Evolutionary conservation across 2,329 filamentous ascomycete species (phyloP).

Genomic region (Trichoderma semiorbis): DNA sequence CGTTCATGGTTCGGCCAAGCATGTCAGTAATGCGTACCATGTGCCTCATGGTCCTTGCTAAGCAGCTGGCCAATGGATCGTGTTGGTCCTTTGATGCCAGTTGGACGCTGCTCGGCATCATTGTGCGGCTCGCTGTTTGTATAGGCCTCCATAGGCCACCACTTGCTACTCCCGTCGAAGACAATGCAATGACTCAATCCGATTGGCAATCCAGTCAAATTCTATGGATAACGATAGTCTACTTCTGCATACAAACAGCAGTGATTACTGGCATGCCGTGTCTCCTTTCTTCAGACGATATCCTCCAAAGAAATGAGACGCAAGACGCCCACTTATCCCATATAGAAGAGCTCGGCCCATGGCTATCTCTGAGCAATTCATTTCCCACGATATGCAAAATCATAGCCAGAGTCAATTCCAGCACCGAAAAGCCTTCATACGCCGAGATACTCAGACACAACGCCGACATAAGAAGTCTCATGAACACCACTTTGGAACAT

Average conservation of each 20-base stretch:
- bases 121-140: not conserved
- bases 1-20: slow-evolving; percentile 20
- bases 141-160: slow-evolving; percentile 3
- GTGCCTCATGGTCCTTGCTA: slow-evolving; percentile 20
- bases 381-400: slow-evolving; percentile 4
- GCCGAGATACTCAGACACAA: not conserved
- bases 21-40: slow-evolving; percentile 17
- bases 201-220: not conserved
- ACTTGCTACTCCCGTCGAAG: not conserved
- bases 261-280: not conserved
- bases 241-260: slow-evolving; percentile 6
- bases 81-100: slow-evolving; percentile 4
- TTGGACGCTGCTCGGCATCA: not conserved
- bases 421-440: not conserved
- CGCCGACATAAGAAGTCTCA: not conserved
- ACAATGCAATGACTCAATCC: not conserved
- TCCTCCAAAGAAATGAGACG: not conserved
- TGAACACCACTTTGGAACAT: not conserved
- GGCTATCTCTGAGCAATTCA: not conserved
- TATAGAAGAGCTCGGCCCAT: not conserved
- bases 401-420: not conserved
- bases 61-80: slow-evolving; percentile 18
- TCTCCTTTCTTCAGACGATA: not conserved
- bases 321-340: not conserved
- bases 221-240: not conserved